These are phyloP conservation scores for Claviceps arundinis DNA, from an alignment of 2,329 filamentous ascomycete genomes.

Conservation along the genomic window DNA sequence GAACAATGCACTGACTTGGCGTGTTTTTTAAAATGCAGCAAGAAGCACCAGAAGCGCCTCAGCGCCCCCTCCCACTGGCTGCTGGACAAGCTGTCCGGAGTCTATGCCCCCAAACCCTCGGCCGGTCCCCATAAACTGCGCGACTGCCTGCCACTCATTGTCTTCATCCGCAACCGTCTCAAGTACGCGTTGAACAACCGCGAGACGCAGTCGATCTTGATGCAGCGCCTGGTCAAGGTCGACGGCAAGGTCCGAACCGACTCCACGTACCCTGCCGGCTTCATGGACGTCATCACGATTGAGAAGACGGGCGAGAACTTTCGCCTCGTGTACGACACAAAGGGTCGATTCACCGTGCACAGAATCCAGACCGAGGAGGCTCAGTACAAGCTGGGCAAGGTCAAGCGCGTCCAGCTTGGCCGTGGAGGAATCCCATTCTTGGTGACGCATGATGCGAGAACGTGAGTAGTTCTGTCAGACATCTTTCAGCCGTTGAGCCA, in stretches of 20 bases:
- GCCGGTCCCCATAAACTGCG: constrained; percentile 97
- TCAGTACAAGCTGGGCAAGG: constrained; percentile 99
- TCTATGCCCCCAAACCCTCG: constrained; percentile 58
- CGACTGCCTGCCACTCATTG: constrained; percentile 96
- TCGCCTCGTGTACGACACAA: constrained; percentile 99
- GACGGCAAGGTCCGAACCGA: constrained; percentile 99
- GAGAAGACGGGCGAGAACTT: constrained; percentile 99
- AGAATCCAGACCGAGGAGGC: constrained; percentile 98
- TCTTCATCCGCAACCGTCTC: constrained; percentile 93
- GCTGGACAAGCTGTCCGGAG: constrained; percentile 96
- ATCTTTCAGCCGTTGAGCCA: constrained; percentile 99
- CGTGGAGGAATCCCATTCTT: constrained; percentile 99
- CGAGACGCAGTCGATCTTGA: constrained; percentile 94
- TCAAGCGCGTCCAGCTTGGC: constrained; percentile 98
- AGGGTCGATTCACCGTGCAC: constrained; percentile 99
- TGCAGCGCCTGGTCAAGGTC: constrained; percentile 99
- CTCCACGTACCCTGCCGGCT: constrained; percentile 89
- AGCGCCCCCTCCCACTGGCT: constrained; percentile 99
- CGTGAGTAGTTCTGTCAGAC: constrained; percentile 84
- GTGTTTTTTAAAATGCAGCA: constrained; percentile 39
- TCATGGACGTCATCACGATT: constrained; percentile 99
- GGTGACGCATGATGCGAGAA: constrained; percentile 99
- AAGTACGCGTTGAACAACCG: constrained; percentile 99
- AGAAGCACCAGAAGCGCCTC: constrained; percentile 99
- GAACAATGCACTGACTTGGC: background rate